Evolutionary conservation across 1,284 basidiomycete species (phyloP), one percentile per base, ranked within the genome.

Genomic region (Irpex sp.): DNA sequence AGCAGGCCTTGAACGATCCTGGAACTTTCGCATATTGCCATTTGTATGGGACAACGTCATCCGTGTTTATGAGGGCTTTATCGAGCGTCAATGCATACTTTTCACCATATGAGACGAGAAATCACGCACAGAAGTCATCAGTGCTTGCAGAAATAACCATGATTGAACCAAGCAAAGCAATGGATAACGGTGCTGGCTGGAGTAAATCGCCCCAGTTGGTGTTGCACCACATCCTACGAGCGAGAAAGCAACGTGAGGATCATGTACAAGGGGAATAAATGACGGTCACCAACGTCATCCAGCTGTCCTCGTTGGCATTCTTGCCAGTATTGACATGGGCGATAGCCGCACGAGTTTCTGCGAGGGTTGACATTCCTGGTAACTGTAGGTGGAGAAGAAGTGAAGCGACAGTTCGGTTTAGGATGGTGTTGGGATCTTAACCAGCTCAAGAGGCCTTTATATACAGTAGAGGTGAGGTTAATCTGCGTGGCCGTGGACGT

Each of bases 141-240:
- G 62, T 58, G 44, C 62, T 57, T 26, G 62, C 55, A 19, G 64
- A 57, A 38, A 62, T 56, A 37, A 63, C 51, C 51, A 65, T n/a
- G 17, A 65, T 52, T n/a, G 60, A 62, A 15, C 63, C 65, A 15
- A 66, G 60, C 4, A 66, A 57, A 2, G 65, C 59, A 49, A 66
- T 64, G n/a, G 61, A 66, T 4, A 66, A 37, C 7, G 65, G 65
- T 11, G 65, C 65, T 26, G 64, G 65, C 48, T 66, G 65, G 15
- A 66, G 61, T 6, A 66, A 60, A 17, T 62, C 60, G 36, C 60
- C 65, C 65, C 65, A 66, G 26, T 66, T 66, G 11, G 65, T 66
- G 34, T 62, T 66, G 58, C 60, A 64, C 65, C 65, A 66, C 60
- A 56, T 56, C 21, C 54, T 56, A 17, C 6, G 9, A 26, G 19